Base-by-base conservation (phyloP, 2,329 filamentous ascomycete species). In the Aspergillus proliferans region DNA sequence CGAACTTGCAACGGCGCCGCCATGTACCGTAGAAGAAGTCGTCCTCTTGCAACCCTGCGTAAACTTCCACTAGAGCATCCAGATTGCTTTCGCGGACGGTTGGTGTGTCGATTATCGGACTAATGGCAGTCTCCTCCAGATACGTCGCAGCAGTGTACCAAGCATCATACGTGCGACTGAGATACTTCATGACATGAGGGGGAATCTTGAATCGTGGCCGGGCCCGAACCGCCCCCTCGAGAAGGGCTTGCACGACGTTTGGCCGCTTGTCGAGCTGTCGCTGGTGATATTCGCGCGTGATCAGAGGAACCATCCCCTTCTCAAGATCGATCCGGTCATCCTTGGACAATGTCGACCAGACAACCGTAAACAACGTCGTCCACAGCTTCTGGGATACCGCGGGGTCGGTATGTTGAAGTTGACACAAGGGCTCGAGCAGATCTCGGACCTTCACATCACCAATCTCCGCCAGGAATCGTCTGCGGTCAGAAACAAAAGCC, bases 21-120 rank as follows among this genome's bases (percentile, higher is more conserved):
- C 93, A 98, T 0, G 91, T 94, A 7, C 93, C 93, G 56, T 98
- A 97, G 68, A 97, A 99, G 43, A 98, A 77, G 65, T 99, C 93
- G 45, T 97, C 91, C 67, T 99, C 94, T 62, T 95, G 88, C 12
- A 99, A 75, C 1, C 85, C 84, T 5, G 90, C 84, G 64, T 98
- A 98, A 3, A 97, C 77, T 63, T 97, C 92, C 7, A 95, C 84
- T n/a, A 99, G 75, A 0, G 93, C 93, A 70, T 99, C 93, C 4
- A 97, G 79, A 57, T 94, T 97, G 71, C 92, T 97, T 68, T 98
- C 94, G 28, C 90, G 81, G 18, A 95, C 86, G 41, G 82, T 83
- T 1, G 87, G 75, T 1, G 91, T 95, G 60, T 97, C 91, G 38
- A 90, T 82, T 21, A 90, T 81, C 0, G 93, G 91, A 46, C 84